These are phyloP conservation scores for Didymella pinodella DNA, from an alignment of 2,329 filamentous ascomycete species.

Conservation along the genomic window DNA sequence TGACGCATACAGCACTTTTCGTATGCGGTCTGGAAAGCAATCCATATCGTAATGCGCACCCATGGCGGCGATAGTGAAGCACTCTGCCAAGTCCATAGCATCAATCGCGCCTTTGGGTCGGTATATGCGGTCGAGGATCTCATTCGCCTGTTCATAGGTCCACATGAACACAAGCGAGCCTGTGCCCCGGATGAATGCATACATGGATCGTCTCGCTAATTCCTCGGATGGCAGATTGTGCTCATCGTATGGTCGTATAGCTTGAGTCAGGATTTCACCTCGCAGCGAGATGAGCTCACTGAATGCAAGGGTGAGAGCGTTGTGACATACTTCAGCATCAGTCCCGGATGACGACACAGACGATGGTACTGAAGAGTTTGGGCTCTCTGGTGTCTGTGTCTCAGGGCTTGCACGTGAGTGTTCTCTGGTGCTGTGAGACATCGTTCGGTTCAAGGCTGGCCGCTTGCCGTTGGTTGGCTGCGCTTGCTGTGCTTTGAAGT, in stretches of 20 bases:
- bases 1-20: conserved; percentile 45
- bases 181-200: conserved; percentile 47
- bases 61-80: conserved; percentile 49
- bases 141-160: conserved; percentile 42
- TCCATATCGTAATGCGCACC: conserved; percentile 50
- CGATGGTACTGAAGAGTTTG: conserved; percentile 28
- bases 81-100: conserved; percentile 46
- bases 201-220: conserved; percentile 40
- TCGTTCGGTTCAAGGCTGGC: conserved; percentile 31
- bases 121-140: conserved; percentile 48
- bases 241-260: conserved; percentile 37
- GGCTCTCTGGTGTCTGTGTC: conserved; percentile 45
- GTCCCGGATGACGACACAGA: conserved; percentile 27
- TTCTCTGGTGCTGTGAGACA: conserved; percentile 34
- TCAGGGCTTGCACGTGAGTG: conserved; percentile 40
- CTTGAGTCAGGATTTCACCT: conserved; percentile 40
- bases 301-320: conserved; percentile 47
- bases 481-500: conserved; percentile 45
- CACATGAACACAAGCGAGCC: conserved; percentile 50
- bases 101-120: conserved; percentile 37
- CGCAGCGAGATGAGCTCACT: conserved; percentile 45
- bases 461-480: conserved; percentile 30
- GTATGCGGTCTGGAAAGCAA: conserved; percentile 43
- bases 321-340: conserved; percentile 45
- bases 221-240: conserved; percentile 42